Evolutionary conservation across 106 monocot species (phyloP), one percentile per base, ranked within the genome.

Genomic region (Dendrobium chrysotoxum): DNA sequence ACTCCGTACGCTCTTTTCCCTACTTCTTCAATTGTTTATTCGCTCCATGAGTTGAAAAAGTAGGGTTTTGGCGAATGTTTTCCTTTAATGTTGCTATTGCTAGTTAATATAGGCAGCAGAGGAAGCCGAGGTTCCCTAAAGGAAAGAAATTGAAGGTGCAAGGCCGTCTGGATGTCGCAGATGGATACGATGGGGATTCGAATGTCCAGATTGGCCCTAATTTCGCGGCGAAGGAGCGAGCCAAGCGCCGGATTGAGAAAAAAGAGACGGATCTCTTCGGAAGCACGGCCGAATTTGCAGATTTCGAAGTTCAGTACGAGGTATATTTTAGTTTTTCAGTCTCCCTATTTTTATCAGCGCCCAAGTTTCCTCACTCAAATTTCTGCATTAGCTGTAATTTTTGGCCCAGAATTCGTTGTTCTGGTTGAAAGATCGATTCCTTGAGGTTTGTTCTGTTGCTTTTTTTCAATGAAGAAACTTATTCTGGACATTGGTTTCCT

Each of bases 121-220:
- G 75, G 88, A 93, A 84, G 61, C 79, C 82, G 65, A 87, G 93
- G 80, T 96, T 96, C 44, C 95, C 95, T n/a, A 96, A 96, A 81
- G 95, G 91, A 44, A 96, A 91, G 86, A 96, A 96, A 84, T 80
- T 40, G 73, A 93, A 85, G 84, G 81, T 35, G 40, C 78, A 79
- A 4, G 84, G 44, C 20, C 39, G 46, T 6, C 44, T 18, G 21
- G 80, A 50, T 21, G 31, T 30, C 45, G 82, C 17, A 17, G 42
- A 79, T 0, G 84, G 53, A 7, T 85, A 23, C 0, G 85, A 72
- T 7, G 80, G 76, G 30, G 74, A 13, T 66, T 74, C 74, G 75
- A 84, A 80, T 45, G 30, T 41, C 25, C 54, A 75, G 79, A 72
- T 91, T 57, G 79, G 88, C 70, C 85, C 93, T 35, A 53, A 80